These are phyloP conservation scores for Sanghuangporus baumii DNA, from an alignment of 1,284 basidiomycete species.

Conservation along the genomic window DNA sequence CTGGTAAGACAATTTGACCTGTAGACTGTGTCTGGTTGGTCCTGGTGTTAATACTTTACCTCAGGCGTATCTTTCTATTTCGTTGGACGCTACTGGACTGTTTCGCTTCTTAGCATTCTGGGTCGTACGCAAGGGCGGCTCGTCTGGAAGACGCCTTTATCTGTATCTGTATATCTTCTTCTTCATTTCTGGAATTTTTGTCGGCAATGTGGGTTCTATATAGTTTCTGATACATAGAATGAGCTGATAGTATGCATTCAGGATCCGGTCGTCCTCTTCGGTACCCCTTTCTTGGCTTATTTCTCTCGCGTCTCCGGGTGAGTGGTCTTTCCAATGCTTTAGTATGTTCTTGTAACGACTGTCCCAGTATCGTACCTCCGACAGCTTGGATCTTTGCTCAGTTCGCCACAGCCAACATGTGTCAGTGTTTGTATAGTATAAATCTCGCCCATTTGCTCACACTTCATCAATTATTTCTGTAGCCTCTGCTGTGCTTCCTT, in stretches of 20 bases:
- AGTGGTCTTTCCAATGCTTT: constrained; percentile 38
- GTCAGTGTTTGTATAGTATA: constrained; percentile 60
- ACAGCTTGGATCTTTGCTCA: constrained; percentile 65
- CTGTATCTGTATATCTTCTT: constrained; percentile 78
- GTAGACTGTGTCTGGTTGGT: constrained; percentile 13
- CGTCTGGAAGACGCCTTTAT: constrained; percentile 67
- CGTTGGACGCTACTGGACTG: constrained; percentile 86
- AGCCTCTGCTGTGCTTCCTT: constrained; percentile 36
- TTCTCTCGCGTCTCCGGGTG: constrained; percentile 70
- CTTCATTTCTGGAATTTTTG: constrained; percentile 69
- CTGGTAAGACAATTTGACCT: constrained; percentile 38
- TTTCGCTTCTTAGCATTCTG: constrained; percentile 84
- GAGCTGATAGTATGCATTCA: constrained; percentile 19
- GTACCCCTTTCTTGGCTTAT: constrained; percentile 84
- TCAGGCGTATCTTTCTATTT: constrained; percentile 89
- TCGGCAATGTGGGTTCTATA: constrained; percentile 63
- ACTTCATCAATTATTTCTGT: background rate
- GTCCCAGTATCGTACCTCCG: constrained; percentile 42
- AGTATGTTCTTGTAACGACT: background rate
- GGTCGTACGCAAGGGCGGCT: constrained; percentile 76
- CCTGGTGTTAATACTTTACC: constrained; percentile 20
- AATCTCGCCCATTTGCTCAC: constrained; percentile 31
- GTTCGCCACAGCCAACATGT: constrained; percentile 77
- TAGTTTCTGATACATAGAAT: background rate
- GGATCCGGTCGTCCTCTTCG: constrained; percentile 82